Evolutionary conservation across 2,329 filamentous ascomycete genomes (phyloP).

Genomic region (Verticillium nubilum): DNA sequence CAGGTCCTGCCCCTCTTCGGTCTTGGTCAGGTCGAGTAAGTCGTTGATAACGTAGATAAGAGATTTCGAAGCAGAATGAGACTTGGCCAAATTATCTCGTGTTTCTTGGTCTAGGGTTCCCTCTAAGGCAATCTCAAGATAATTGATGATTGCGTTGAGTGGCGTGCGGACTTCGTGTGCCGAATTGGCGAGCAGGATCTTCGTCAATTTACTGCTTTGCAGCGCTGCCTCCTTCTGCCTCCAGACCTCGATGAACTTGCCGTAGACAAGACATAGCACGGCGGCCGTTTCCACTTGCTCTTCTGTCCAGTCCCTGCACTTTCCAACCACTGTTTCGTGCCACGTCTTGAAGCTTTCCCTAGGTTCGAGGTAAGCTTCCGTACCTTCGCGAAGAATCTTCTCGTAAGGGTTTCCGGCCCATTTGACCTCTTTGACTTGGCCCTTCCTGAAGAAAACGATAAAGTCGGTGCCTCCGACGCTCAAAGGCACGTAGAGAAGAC

Average conservation of each 20-base stretch:
- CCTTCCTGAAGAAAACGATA: slow-evolving; percentile 84
- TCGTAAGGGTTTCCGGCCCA: slow-evolving; percentile 88
- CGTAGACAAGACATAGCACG: slow-evolving; percentile 82
- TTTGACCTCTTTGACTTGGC: slow-evolving; percentile 69
- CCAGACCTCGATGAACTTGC: slow-evolving; percentile 89
- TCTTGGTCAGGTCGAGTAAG: slow-evolving; percentile 80
- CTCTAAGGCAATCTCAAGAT: slow-evolving; percentile 85
- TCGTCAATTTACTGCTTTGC: slow-evolving; percentile 75
- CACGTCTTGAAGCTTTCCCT: slow-evolving; percentile 74
- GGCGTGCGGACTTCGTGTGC: slow-evolving; percentile 90
- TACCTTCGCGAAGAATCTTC: slow-evolving; percentile 67
- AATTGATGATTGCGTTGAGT: slow-evolving; percentile 91
- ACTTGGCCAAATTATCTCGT: slow-evolving; percentile 75
- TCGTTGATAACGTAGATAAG: slow-evolving; percentile 94
- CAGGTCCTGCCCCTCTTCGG: slow-evolving; percentile 73
- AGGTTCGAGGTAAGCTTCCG: slow-evolving; percentile 69
- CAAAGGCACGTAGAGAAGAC: slow-evolving; percentile 75
- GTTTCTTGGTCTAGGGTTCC: slow-evolving; percentile 75
- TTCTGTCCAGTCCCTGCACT: slow-evolving; percentile 82
- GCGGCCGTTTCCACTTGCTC: slow-evolving; percentile 86
- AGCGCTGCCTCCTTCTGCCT: slow-evolving; percentile 81
- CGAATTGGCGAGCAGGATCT: slow-evolving; percentile 76
- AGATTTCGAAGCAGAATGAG: slow-evolving; percentile 87
- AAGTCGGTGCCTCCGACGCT: slow-evolving; percentile 74
- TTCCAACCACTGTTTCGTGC: slow-evolving; percentile 76